Base-by-base conservation (phyloP, 2,329 filamentous ascomycete genomes). In the Fusarium tuaranense region DNA sequence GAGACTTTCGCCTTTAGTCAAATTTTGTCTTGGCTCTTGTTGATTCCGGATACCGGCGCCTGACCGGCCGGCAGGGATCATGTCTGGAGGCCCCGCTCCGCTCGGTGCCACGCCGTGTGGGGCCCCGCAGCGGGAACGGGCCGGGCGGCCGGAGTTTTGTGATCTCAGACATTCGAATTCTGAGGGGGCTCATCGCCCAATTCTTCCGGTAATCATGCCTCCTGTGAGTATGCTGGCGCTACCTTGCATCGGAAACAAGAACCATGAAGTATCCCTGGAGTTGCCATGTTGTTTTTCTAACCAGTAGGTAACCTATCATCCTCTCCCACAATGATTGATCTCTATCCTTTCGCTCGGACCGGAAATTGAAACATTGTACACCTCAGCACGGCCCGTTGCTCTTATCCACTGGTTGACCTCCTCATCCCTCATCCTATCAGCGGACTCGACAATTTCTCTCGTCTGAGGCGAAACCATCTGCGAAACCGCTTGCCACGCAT, bases 381-480 rank as follows among this genome's bases (percentile, higher is more conserved):
- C 39, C n/a, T 44, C 39, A 12, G 5, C n/a, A 44, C n/a, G 39
- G 7, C n/a, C n/a, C 10, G n/a, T 44, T 7, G n/a, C 39, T 44
- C 39, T 3, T 13, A 44, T 20, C 39, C n/a, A 20, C 10, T 44
- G 39, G n/a, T 13, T 13, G n/a, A 44, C 39, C n/a, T 20, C 39
- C 39, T 7, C 39, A 20, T 44, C 39, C 10, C 39, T n/a, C 39
- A 41, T 41, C 39, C 39, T 5, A 41, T 41, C 18, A 20, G 39
- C 39, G 18, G 18, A 20, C 39, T 41, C 39, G 39, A 41, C 39
- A 14, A 72, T 46, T 14, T 69, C 73, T 13, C 39, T 64, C 1
- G 68, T 76, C 6, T 69, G 36, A 1, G 73, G 36, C 5, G 73
- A 74, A 3, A 69, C 30, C 12, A 71, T 63, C 22, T 74, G 58